Evolutionary conservation across 176 grass and related monocot species (phyloP).

Genomic region (Eleusine coracana): DNA sequence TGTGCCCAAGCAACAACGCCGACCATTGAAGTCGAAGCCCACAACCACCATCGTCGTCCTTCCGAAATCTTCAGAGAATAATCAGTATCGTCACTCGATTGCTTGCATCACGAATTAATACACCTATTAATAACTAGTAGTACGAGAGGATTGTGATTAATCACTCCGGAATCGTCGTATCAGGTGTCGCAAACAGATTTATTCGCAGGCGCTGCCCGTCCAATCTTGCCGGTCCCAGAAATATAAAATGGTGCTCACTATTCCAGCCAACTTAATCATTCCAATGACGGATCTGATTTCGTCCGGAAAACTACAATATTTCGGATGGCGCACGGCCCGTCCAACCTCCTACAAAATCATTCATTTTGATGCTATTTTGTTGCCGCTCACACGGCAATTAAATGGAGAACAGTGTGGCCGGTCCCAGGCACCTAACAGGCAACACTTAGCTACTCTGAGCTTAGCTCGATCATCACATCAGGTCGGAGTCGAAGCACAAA

Average conservation of each 20-base stretch:
- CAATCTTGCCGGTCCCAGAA: neutral
- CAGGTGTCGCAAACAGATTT: constrained; percentile 11
- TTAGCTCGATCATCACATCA: neutral
- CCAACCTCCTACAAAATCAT: neutral
- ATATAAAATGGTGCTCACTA: neutral
- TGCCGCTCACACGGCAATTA: neutral
- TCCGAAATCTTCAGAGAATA: neutral
- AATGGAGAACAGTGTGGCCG: neutral
- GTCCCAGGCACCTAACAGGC: neutral
- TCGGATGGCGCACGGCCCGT: neutral
- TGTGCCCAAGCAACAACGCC: neutral
- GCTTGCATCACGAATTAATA: neutral
- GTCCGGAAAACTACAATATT: neutral
- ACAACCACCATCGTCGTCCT: neutral
- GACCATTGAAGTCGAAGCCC: constrained; percentile 9
- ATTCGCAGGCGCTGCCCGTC: neutral
- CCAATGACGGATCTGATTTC: constrained; percentile 18
- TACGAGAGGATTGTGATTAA: neutral
- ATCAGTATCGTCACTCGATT: neutral
- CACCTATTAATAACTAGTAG: neutral
- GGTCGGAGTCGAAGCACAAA: neutral
- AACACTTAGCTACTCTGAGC: neutral
- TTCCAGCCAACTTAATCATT: constrained; percentile 22
- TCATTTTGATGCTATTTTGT: neutral
- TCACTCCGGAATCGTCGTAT: neutral